Conservation (phyloP, 1,284 basidiomycete species). For the Sanghuangporus baumii region DNA sequence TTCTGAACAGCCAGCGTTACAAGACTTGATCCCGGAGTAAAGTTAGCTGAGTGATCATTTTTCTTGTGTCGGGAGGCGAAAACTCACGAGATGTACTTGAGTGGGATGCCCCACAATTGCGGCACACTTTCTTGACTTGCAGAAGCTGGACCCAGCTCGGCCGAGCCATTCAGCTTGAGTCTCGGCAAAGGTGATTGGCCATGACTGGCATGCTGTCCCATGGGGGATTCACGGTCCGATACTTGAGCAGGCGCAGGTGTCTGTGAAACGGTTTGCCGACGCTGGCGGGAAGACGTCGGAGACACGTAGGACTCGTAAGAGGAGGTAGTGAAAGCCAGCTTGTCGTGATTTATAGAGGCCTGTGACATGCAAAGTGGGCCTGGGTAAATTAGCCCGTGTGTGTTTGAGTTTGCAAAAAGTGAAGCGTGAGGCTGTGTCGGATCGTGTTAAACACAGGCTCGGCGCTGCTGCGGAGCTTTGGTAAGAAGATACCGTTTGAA, state of each 20-base stretch:
- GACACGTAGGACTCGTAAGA: slow-evolving; percentile 14
- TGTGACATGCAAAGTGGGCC: background rate
- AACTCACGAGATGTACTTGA: slow-evolving; percentile 62
- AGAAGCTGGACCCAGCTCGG: slow-evolving; percentile 3
- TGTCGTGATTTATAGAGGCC: slow-evolving; percentile 1
- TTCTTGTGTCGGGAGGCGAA: slow-evolving; percentile 7
- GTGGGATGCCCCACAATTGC: slow-evolving; percentile 46
- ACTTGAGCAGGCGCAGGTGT: background rate
- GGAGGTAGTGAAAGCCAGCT: slow-evolving; percentile 10
- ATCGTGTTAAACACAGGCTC: background rate
- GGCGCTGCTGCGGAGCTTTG: slow-evolving; percentile 1
- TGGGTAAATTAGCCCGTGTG: background rate
- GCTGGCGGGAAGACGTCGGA: slow-evolving; percentile 14
- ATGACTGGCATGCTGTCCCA: background rate
- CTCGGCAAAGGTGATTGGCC: slow-evolving; percentile 10
- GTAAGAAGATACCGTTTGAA: background rate
- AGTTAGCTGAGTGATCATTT: background rate
- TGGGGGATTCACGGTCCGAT: background rate
- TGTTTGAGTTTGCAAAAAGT: background rate
- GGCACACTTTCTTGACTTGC: slow-evolving; percentile 18
- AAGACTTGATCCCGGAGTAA: slow-evolving; percentile 45
- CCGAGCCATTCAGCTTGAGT: slow-evolving; percentile 8
- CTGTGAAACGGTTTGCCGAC: slow-evolving; percentile 15
- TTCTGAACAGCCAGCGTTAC: slow-evolving; percentile 95
- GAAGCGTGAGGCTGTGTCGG: slow-evolving; percentile 6